A percentile compares a stretch with the other conserved stretches of the same genome.
phyloP scores from a whole-genome alignment of 2,329 filamentous ascomycete genomes.

The Trichocomaceae sp. region DNA sequence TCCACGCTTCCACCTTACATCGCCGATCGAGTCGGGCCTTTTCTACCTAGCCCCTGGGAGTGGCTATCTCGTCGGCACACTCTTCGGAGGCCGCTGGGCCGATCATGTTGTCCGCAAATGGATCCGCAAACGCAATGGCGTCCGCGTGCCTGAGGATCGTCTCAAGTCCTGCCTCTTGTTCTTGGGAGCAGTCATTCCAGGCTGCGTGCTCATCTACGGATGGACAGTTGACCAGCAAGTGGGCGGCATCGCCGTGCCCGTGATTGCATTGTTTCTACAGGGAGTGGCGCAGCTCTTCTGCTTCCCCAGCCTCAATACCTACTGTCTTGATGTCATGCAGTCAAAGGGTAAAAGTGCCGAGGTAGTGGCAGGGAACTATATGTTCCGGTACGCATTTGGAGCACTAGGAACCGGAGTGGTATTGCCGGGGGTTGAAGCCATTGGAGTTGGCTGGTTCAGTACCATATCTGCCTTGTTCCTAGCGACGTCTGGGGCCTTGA shows the following conservation, averaged over 20 bases:
- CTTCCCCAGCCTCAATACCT: slow-evolving; percentile 70
- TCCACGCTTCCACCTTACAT: slow-evolving; percentile 62
- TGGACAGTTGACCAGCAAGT: slow-evolving; percentile 54
- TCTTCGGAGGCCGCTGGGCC: slow-evolving; percentile 65
- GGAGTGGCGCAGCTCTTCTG: slow-evolving; percentile 69
- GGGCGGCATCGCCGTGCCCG: slow-evolving; percentile 53
- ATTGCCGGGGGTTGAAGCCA: slow-evolving; percentile 63
- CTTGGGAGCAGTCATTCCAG: slow-evolving; percentile 53
- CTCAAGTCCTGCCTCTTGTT: slow-evolving; percentile 55
- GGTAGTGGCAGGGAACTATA: slow-evolving; percentile 74
- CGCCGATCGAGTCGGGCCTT: slow-evolving; percentile 60
- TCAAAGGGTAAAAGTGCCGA: slow-evolving; percentile 54
- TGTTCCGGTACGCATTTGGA: slow-evolving; percentile 68
- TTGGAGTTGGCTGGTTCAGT: slow-evolving; percentile 76
- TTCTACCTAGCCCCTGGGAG: slow-evolving; percentile 69
- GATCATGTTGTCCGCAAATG: slow-evolving; percentile 61
- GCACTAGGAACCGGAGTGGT: slow-evolving; percentile 64
- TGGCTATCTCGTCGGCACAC: slow-evolving; percentile 63
- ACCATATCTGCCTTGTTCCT: slow-evolving; percentile 60
- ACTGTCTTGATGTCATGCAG: slow-evolving; percentile 78
- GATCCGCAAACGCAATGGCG: slow-evolving; percentile 51
- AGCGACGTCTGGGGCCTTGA: slow-evolving; percentile 38
- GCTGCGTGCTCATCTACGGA: slow-evolving; percentile 62
- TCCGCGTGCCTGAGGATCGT: slow-evolving; percentile 62
- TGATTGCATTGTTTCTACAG: slow-evolving; percentile 67